Conservation (phyloP, 2,329 filamentous ascomycete genomes). For the Monosporascus sp. region DNA sequence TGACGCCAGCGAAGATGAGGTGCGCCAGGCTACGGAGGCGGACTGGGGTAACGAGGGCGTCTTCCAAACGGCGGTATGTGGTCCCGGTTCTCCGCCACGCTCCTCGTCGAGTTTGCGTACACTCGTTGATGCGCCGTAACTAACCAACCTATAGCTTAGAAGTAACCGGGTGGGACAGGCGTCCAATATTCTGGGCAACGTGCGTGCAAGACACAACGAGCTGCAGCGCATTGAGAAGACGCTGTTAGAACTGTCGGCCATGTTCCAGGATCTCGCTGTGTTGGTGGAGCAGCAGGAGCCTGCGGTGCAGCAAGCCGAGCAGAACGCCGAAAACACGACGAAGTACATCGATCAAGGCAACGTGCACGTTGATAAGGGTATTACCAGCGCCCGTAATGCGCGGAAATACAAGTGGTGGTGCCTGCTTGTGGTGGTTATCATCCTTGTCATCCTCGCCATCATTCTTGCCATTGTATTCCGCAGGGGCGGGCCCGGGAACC, state of each 20-base stretch:
- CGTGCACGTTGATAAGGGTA: conserved; percentile 63
- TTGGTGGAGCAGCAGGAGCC: conserved; percentile 69
- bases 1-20: conserved; percentile 69
- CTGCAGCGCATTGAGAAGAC: conserved; percentile 76
- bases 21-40: conserved; percentile 61
- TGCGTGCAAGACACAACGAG: conserved; percentile 78
- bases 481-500: conserved; percentile 7
- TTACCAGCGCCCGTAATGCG: conserved; percentile 59
- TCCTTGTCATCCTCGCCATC: conserved; percentile 50
- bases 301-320: conserved; percentile 56
- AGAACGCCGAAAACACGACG: conserved; percentile 61
- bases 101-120: not conserved
- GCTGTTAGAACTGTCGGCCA: conserved; percentile 61
- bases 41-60: conserved; percentile 77
- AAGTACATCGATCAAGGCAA: conserved; percentile 66
- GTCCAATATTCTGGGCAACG: conserved; percentile 67
- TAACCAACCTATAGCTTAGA: conserved; percentile 52
- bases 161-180: conserved; percentile 71
- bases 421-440: conserved; percentile 55
- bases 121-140: not conserved
- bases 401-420: conserved; percentile 83
- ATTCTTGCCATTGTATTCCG: conserved; percentile 50
- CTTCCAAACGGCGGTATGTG: conserved; percentile 70
- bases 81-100: conserved; percentile 25
- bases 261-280: conserved; percentile 72